phyloP scores from a whole-genome alignment of 164 flowering plant genomes.

The Santalum album region DNA sequence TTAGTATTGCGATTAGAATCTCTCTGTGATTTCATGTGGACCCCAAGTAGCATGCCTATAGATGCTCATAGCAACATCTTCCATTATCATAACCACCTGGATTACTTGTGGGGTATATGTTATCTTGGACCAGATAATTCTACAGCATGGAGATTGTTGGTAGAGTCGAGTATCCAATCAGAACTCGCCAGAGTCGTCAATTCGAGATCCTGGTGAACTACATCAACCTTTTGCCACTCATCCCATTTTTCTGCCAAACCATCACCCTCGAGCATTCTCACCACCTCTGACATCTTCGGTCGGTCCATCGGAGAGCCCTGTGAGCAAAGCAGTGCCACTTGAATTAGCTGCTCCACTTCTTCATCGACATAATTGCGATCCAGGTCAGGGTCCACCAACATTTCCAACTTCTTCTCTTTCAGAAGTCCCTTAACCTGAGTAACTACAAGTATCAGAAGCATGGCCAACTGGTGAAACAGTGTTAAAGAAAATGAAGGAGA shows the following conservation, averaged over 20 bases:
- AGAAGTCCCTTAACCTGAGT: slow-evolving; percentile 21
- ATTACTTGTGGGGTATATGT: too few relatives aligned
- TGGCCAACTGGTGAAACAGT: not conserved
- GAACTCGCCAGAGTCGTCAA: slow-evolving; percentile 5
- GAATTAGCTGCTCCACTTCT: slow-evolving; percentile 16
- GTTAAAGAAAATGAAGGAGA: too few relatives aligned
- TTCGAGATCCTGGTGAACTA: slow-evolving; percentile 6
- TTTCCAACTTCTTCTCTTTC: slow-evolving; percentile 14
- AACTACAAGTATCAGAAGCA: not conserved
- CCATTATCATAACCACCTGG: too few relatives aligned
- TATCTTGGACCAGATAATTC: slow-evolving; percentile 35
- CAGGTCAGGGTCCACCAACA: slow-evolving; percentile 12
- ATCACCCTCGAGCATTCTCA: slow-evolving; percentile 15
- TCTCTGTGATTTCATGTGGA: too few relatives aligned
- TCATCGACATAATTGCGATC: slow-evolving; percentile 9
- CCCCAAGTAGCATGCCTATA: too few relatives aligned
- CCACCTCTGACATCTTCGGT: slow-evolving; percentile 17
- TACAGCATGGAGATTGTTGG: slow-evolving; percentile 19
- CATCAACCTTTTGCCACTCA: slow-evolving; percentile 15
- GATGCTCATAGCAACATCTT: too few relatives aligned
- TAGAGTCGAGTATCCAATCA: slow-evolving; percentile 28
- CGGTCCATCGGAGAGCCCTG: slow-evolving; percentile 11
- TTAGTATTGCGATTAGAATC: too few relatives aligned
- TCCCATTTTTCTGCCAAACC: slow-evolving; percentile 16
- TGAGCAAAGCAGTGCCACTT: slow-evolving; percentile 15